phyloP scores from a whole-genome alignment of 495 filamentous ascomycete genomes.

The Xylaria grammica region DNA sequence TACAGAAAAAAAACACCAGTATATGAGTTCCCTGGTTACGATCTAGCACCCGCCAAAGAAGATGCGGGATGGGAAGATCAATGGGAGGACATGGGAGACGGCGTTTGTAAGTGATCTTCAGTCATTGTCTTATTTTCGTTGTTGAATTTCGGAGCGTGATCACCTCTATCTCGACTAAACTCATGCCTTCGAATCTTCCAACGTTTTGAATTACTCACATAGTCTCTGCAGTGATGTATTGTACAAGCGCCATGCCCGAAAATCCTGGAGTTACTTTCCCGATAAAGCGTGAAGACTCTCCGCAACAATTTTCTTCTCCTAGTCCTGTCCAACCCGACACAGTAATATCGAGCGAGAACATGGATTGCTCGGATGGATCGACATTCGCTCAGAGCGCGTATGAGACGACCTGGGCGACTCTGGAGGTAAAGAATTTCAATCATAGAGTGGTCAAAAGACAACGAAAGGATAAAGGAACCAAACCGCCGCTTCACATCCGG shows the following conservation, averaged over 20 bases:
- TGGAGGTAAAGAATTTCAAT: too few species aligned
- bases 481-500: not conserved
- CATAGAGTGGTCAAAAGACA: not conserved
- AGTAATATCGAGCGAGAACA: too few species aligned
- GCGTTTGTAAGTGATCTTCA: not conserved
- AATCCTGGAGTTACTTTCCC: not conserved
- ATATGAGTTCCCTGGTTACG: not conserved
- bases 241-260: not conserved
- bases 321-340: too few species aligned
- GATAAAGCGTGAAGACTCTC: not conserved
- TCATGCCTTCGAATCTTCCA: too few species aligned
- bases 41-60: not conserved
- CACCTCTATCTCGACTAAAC: too few species aligned
- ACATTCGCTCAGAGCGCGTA: not conserved
- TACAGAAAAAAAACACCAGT: conserved; percentile 10
- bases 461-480: not conserved
- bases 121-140: not conserved
- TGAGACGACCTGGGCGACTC: too few species aligned
- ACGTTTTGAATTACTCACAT: not conserved
- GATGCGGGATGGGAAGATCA: not conserved
- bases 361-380: not conserved
- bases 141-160: too few species aligned
- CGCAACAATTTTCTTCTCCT: too few species aligned
- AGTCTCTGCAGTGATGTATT: conserved; percentile 2
- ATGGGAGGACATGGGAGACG: conserved; percentile 3